Conservation (phyloP, 441 rosid genomes). For the Gossypium davidsonii region DNA sequence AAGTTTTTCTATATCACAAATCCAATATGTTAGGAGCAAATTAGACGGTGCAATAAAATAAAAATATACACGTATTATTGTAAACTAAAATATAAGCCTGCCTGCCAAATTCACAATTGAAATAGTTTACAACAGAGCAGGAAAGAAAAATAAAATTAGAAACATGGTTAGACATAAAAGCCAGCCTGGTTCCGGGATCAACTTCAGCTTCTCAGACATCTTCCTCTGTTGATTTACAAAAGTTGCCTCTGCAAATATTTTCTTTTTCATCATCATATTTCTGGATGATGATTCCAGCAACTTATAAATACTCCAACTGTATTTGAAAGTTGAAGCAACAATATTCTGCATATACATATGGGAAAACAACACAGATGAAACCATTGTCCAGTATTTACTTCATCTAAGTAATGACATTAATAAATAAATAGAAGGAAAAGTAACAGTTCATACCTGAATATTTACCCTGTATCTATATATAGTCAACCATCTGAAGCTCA, state of each 20-base stretch:
- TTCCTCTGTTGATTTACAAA: not conserved
- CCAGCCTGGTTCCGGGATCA: not conserved
- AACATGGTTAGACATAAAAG: not conserved
- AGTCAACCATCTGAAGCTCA: constrained; percentile 55
- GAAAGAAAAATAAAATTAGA: not conserved
- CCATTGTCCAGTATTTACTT: not conserved
- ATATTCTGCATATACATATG: not conserved
- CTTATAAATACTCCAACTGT: not conserved
- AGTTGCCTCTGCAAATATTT: not conserved
- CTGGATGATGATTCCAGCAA: not conserved
- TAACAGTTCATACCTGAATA: constrained; percentile 9
- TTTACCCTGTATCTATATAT: constrained; percentile 24
- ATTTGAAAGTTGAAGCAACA: not conserved
- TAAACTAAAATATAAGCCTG: not conserved
- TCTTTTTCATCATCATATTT: not conserved
- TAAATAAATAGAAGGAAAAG: too few species aligned
- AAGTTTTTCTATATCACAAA: not conserved
- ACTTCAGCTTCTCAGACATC: not conserved
- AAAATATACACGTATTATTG: not conserved
- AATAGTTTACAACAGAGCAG: not conserved
- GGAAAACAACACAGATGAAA: not conserved
- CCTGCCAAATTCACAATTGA: not conserved
- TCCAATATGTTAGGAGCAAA: not conserved
- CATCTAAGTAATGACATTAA: not conserved
- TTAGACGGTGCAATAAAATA: not conserved